Evolutionary conservation across 306 rosid species (phyloP), one percentile per base, ranked within the genome.

Genomic region (Cicer cuneatum): DNA sequence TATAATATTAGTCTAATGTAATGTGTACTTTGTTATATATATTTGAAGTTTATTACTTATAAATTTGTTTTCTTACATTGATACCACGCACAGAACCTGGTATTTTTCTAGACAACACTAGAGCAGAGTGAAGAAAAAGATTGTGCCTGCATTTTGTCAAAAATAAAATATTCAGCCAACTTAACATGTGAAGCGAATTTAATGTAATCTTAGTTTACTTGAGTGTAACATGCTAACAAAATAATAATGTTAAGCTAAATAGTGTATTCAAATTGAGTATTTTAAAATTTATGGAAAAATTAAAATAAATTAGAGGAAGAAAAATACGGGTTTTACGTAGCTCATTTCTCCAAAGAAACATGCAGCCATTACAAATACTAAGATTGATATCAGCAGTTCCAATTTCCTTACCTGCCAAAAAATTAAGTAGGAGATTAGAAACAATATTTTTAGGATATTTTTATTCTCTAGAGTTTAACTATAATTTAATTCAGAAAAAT

Each of bases 101-200:
- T 41, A 87, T 69, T 83, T 88, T 93, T 72, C 97, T 86, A 2
- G 98, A 89, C 3, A 93, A 86, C 66, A 93, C 97, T 10, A 93
- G 89, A 63, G 98, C 98, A n/a, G 98, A 93, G 58, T 91, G 96
- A 33, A 91, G 96, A 60, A 93, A 93, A 40, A 93, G 94, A 57
- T 93, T 93, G 85, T 93, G 98, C 79, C 98, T 93, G 86, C 78
- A 81, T 68, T 66, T 40, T 33, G 7, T 24, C 43, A 60, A 14
- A 56, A 66, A 14, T 19, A 19, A 54, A 42, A 11, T 33, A 1
- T 46, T 10, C 57, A 29, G 9, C 37, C 6, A 43, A 38, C 8
- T 13, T 33, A 54, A 24, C 21, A 29, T 48, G 49, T 38, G 12
- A 47, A 60, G 39, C 16, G 51, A 24, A 10, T 58, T 58, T 1